Conservation (phyloP, 2,329 filamentous ascomycete species). For the Clonostachys rhizophaga region DNA sequence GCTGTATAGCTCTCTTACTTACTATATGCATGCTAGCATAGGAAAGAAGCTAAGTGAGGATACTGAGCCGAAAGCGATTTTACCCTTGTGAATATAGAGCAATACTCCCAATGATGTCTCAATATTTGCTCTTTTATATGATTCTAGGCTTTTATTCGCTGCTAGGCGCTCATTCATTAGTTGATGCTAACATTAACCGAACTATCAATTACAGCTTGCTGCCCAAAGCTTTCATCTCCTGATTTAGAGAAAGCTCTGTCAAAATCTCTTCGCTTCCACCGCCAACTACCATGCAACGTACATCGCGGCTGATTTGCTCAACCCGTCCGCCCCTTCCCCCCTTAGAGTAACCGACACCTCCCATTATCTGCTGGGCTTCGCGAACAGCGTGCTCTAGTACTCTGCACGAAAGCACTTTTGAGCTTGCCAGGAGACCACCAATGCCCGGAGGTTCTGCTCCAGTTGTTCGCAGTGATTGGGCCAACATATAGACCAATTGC, state of each 20-base stretch:
- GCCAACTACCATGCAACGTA: conserved; percentile 40
- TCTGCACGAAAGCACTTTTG: conserved; percentile 43
- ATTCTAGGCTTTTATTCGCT: too few relatives aligned
- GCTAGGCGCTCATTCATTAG: too few relatives aligned
- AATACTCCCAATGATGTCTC: too few relatives aligned
- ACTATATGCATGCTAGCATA: too few relatives aligned
- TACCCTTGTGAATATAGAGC: too few relatives aligned
- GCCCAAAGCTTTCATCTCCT: too few relatives aligned
- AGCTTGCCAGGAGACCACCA: conserved; percentile 21
- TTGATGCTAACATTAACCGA: too few relatives aligned
- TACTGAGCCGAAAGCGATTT: too few relatives aligned
- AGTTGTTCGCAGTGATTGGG: conserved; percentile 16
- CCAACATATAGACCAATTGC: conserved; percentile 50
- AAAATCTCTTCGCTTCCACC: conserved; percentile 53
- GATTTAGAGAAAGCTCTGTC: conserved; percentile 20
- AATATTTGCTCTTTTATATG: too few relatives aligned
- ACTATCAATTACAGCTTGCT: too few relatives aligned
- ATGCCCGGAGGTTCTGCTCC: conserved; percentile 6
- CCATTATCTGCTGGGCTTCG: conserved; percentile 50
- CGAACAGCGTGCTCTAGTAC: conserved; percentile 43
- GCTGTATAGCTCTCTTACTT: too few relatives aligned
- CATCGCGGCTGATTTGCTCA: conserved; percentile 48
- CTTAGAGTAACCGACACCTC: conserved; percentile 45
- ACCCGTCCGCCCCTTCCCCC: conserved; percentile 40
- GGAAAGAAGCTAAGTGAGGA: too few relatives aligned